Evolutionary conservation across 2,329 filamentous ascomycete species (phyloP).

Genomic region (Botrytis byssoidea): DNA sequence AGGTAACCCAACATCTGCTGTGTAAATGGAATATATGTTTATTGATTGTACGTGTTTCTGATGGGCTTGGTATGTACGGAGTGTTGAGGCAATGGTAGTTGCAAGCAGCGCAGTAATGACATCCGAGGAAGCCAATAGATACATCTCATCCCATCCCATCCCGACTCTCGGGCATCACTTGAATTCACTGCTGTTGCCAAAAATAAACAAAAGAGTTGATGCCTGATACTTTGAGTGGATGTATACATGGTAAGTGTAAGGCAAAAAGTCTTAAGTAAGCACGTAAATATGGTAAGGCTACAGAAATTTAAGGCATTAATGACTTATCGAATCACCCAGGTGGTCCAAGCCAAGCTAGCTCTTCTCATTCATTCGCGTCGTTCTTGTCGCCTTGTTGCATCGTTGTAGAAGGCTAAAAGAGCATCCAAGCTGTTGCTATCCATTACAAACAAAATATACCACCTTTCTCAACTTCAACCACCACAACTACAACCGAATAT

Average conservation of each 20-base stretch:
- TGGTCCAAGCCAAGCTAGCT: conserved; percentile 17
- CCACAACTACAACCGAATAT: conserved; percentile 28
- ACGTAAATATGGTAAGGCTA: too few species aligned
- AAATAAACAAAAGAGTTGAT: neutral
- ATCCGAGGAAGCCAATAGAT: neutral
- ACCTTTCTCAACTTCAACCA: conserved; percentile 24
- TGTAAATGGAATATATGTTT: neutral
- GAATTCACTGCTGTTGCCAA: neutral
- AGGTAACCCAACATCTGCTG: neutral
- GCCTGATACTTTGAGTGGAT: neutral
- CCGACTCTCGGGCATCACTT: neutral
- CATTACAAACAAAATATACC: conserved; percentile 29
- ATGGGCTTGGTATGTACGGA: neutral
- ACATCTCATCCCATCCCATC: neutral
- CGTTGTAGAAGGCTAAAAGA: conserved; percentile 23
- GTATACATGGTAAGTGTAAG: too few species aligned
- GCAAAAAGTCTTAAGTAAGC: neutral
- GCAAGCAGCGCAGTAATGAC: neutral
- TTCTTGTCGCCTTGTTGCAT: conserved; percentile 21
- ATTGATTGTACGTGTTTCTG: neutral
- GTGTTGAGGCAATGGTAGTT: neutral
- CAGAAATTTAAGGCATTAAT: neutral
- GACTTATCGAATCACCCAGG: neutral
- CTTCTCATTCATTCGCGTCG: conserved; percentile 15
- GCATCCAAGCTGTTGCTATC: conserved; percentile 26